A percentile compares a stretch with the other conserved stretches of the same genome.
Conservation (phyloP, 1,284 basidiomycete species). For the Heterobasidion parviporum region DNA sequence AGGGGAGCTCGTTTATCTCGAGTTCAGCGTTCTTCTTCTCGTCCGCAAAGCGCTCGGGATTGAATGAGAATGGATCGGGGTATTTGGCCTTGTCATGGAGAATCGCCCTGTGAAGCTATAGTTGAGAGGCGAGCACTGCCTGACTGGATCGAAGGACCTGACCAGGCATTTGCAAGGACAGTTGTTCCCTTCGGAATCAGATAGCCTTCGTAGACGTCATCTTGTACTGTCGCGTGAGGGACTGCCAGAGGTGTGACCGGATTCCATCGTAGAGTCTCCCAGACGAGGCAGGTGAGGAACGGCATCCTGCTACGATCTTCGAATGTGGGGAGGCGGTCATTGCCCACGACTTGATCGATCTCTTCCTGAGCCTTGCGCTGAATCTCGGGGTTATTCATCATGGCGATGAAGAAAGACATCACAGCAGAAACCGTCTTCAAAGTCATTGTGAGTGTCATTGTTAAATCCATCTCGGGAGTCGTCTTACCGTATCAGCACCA, state of each 20-base stretch:
- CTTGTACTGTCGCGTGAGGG: constrained; percentile 13
- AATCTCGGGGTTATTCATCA: not conserved
- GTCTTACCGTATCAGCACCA: constrained; percentile 3
- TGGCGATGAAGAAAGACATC: not conserved
- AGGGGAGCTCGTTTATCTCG: not conserved
- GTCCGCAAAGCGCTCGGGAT: not conserved
- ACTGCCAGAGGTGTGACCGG: constrained; percentile 7
- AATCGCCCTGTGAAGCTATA: not conserved
- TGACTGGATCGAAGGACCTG: not conserved
- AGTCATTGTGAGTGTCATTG: not conserved
- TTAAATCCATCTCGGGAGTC: constrained; percentile 5
- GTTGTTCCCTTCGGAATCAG: constrained; percentile 31
- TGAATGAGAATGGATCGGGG: not conserved
- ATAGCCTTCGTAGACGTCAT: constrained; percentile 35
- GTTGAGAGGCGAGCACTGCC: not conserved
- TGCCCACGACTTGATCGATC: constrained; percentile 1
- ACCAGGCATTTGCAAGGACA: not conserved
- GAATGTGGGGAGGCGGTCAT: constrained; percentile 1
- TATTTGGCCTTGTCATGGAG: not conserved
- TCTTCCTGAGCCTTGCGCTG: constrained; percentile 1
- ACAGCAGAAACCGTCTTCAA: not conserved
- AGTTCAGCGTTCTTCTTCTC: not conserved
- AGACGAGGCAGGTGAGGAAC: not conserved
- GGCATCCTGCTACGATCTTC: not conserved
- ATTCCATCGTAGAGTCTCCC: constrained; percentile 15